Conservation (phyloP, 257 asterid species). For the Gentiana dahurica region DNA sequence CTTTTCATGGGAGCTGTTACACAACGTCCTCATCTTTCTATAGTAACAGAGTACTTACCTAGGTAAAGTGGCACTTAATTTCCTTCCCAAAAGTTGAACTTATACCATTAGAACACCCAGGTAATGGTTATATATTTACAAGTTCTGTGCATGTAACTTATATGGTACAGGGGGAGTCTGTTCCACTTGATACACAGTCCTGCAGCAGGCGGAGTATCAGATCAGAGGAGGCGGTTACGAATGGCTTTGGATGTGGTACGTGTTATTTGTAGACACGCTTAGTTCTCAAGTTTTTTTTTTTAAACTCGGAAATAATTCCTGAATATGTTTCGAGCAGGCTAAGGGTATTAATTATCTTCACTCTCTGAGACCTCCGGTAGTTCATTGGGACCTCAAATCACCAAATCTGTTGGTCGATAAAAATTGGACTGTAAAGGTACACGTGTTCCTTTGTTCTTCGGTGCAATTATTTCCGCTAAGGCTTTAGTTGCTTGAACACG, state of each 20-base stretch:
- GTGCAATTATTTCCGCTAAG: not conserved
- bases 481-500: not conserved
- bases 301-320: slow-evolving; percentile 1
- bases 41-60: slow-evolving; percentile 93
- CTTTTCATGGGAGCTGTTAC: slow-evolving; percentile 99
- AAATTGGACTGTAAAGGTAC: slow-evolving; percentile 88
- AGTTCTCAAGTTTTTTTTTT: not conserved
- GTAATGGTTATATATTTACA: too few species aligned
- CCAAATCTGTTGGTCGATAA: slow-evolving; percentile 88
- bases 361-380: slow-evolving; percentile 68
- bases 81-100: not conserved
- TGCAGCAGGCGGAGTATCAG: slow-evolving; percentile 72
- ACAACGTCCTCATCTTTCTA: slow-evolving; percentile 79
- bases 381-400: slow-evolving; percentile 90
- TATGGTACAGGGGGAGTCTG: slow-evolving; percentile 65
- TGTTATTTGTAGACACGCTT: slow-evolving; percentile 8
- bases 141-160: not conserved
- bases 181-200: slow-evolving; percentile 88
- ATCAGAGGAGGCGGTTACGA: slow-evolving; percentile 70
- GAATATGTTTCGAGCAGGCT: slow-evolving; percentile 36
- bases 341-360: slow-evolving; percentile 91
- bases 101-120: too few species aligned
- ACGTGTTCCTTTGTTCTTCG: not conserved
- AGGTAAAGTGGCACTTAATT: slow-evolving; percentile 30
- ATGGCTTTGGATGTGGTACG: slow-evolving; percentile 98